These are phyloP conservation scores for Hirsutella thompsonii DNA, from an alignment of 2,329 filamentous ascomycete species.

Conservation along the genomic window DNA sequence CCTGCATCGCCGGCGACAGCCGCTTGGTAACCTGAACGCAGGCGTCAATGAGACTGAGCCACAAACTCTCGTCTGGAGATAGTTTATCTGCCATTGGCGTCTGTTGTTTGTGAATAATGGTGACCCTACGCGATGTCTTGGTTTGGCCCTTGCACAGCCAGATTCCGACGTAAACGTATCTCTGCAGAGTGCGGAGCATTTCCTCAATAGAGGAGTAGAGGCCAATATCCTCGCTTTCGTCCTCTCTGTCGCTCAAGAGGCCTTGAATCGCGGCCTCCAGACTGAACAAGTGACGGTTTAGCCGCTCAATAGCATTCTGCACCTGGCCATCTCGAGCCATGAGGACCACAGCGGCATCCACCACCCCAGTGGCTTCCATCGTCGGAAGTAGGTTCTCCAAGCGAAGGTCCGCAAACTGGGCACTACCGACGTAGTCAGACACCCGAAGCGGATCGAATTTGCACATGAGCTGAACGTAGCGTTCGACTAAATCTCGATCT, in stretches of 20 bases:
- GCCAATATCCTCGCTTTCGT: slow-evolving; percentile 35
- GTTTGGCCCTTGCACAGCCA: slow-evolving; percentile 89
- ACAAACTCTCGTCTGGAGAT: slow-evolving; percentile 40
- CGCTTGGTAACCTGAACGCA: slow-evolving; percentile 52
- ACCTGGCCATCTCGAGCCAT: slow-evolving; percentile 82
- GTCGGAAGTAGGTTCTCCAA: slow-evolving; percentile 72
- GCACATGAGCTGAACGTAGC: slow-evolving; percentile 87
- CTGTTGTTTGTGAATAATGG: slow-evolving; percentile 37
- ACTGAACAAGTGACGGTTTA: slow-evolving; percentile 68
- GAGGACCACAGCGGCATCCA: slow-evolving; percentile 85
- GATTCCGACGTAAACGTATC: slow-evolving; percentile 84
- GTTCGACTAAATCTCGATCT: slow-evolving; percentile 57
- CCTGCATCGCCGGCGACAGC: slow-evolving; percentile 42
- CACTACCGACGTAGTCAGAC: slow-evolving; percentile 65
- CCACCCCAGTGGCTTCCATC: slow-evolving; percentile 78
- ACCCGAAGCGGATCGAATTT: slow-evolving; percentile 71
- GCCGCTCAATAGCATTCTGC: slow-evolving; percentile 68
- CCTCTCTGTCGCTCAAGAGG: slow-evolving; percentile 48
- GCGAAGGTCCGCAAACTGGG: slow-evolving; percentile 66
- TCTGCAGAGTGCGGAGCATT: slow-evolving; percentile 66
- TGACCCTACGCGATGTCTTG: slow-evolving; percentile 38
- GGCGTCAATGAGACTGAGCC: slow-evolving; percentile 48
- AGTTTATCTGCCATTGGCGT: slow-evolving; percentile 28
- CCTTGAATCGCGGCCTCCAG: slow-evolving; percentile 69
- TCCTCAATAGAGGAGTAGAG: slow-evolving; percentile 57